Evolutionary conservation across 768 basidiomycete genomes (phyloP), one percentile per base, ranked within the genome.

Genomic region (Fomitopsis pulvina): DNA sequence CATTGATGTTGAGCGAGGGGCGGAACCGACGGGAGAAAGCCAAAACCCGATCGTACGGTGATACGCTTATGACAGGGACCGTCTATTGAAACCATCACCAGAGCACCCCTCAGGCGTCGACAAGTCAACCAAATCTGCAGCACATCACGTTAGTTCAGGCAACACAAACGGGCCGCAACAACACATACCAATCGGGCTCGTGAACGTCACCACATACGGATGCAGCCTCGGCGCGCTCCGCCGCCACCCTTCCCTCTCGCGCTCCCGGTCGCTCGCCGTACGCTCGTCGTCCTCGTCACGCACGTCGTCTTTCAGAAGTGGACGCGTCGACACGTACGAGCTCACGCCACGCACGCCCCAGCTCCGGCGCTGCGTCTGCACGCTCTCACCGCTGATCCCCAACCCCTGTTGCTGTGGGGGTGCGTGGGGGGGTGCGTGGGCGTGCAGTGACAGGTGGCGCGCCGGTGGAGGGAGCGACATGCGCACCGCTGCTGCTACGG

Each of bases 151-250:
- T 14, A 44, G 27, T 14, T 5, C 10, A 30, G 20, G 12, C 27
- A 25, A 40, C n/a, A 27, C 8, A 25, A 29, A 20, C 27, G 14
- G 18, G 30, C 28, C 47, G 22, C 50, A 32, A 25, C 26, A n/a
- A 12, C 7, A 52, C 66, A 44, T 38, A 68, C 66, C 67, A 41
- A 71, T 71, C 9, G 70, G 70, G 11, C 68, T 70, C 37, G 68
- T 70, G 51, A 68, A 71, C 38, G 59, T 67, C 51, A 60, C 57
- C 53, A 68, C 66, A 47, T 67, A 64, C 16, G 64, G 66, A 47
- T 68, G 65, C 46, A 64, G 32, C 30, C 25, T 55, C 49, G 55
- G 45, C 48, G 34, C 46, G 52, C 47, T 45, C 40, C 53, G 12
- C 37, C 25, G 28, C 29, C 43, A 27, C 27, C 41, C 43, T 14